phyloP scores from a whole-genome alignment of 768 basidiomycete genomes.

The Suillus fuscotomentosus region DNA sequence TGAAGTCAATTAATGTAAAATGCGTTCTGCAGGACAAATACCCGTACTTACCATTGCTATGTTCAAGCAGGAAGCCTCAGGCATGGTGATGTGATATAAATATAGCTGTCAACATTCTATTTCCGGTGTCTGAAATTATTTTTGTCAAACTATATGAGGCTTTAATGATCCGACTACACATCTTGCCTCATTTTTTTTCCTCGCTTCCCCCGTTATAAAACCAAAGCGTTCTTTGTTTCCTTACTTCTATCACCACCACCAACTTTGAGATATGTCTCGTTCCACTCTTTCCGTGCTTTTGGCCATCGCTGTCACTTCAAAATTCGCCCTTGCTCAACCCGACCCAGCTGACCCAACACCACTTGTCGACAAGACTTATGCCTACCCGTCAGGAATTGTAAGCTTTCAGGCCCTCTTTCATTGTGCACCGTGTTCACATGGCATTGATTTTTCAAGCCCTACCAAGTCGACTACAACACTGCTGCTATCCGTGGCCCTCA shows the following conservation, averaged over 20 bases:
- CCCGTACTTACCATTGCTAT: too few relatives aligned
- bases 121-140: constrained; percentile 7
- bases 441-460: constrained; percentile 37
- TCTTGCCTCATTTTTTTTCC: constrained; percentile 1
- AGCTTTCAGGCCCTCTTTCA: constrained; percentile 9
- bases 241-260: neutral
- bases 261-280: constrained; percentile 42
- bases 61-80: too few relatives aligned
- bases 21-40: too few relatives aligned
- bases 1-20: too few relatives aligned
- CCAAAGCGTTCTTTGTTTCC: neutral
- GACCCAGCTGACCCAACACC: constrained; percentile 47
- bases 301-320: constrained; percentile 28
- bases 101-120: neutral
- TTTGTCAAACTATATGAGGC: constrained; percentile 1
- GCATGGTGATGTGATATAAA: neutral
- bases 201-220: neutral
- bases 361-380: constrained; percentile 43
- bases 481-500: constrained; percentile 54
- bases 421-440: neutral
- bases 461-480: constrained; percentile 45
- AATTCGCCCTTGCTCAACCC: constrained; percentile 27
- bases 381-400: constrained; percentile 44
- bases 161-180: neutral
- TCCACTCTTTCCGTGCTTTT: constrained; percentile 44